A percentile compares a stretch with the other conserved stretches of the same genome.
Evolutionary conservation across 2,329 filamentous ascomycete species (phyloP).

Genomic region (Cadophora sp.): DNA sequence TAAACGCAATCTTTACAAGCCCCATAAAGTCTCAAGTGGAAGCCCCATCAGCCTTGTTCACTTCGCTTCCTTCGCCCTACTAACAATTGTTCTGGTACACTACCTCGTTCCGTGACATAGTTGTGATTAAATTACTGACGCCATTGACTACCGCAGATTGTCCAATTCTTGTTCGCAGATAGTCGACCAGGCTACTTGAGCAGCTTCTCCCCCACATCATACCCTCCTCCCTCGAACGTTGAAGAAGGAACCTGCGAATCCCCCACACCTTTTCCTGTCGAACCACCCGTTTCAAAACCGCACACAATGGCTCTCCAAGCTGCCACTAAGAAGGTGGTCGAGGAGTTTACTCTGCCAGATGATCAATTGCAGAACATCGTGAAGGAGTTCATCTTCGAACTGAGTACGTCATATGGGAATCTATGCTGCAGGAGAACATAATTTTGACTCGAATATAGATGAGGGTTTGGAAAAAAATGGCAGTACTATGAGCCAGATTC

Average conservation of each 20-base stretch:
- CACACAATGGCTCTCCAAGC: constrained; percentile 68
- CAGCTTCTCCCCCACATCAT: constrained; percentile 44
- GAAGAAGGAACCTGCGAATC: constrained; percentile 61
- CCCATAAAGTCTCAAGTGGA: constrained; percentile 38
- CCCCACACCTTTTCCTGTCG: constrained; percentile 59
- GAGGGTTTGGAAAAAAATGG: constrained; percentile 82
- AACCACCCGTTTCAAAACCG: constrained; percentile 60
- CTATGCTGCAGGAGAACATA: constrained; percentile 32
- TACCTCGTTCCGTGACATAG: constrained; percentile 1
- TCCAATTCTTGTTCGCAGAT: constrained; percentile 56
- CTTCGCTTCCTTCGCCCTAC: constrained; percentile 44
- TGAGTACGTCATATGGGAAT: constrained; percentile 62
- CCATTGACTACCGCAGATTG: constrained; percentile 48
- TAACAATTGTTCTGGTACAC: constrained; percentile 44
- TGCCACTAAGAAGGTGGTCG: constrained; percentile 81
- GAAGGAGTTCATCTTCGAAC: constrained; percentile 83
- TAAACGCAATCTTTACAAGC: constrained; percentile 30
- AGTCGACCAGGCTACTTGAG: constrained; percentile 46
- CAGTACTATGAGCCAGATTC: constrained; percentile 91
- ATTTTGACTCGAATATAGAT: constrained; percentile 55
- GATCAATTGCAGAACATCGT: constrained; percentile 82
- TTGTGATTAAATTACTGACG: constrained; percentile 18
- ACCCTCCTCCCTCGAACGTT: constrained; percentile 53
- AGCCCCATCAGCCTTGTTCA: constrained; percentile 42
- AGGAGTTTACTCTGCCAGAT: constrained; percentile 84